These are phyloP conservation scores for Macrolepiota albuminosa DNA, from an alignment of 768 basidiomycete genomes.

Conservation along the genomic window DNA sequence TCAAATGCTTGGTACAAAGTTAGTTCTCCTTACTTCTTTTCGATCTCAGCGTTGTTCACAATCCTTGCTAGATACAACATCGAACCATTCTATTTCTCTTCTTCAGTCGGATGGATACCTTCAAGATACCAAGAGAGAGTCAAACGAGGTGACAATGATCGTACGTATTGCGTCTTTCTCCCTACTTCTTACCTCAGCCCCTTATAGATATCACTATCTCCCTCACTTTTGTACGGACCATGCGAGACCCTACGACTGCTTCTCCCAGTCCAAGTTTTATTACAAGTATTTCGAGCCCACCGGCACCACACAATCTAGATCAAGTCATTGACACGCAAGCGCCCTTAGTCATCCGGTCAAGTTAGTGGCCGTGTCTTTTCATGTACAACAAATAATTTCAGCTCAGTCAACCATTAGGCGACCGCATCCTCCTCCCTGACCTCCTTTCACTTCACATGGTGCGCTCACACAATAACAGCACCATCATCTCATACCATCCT, in stretches of 20 bases:
- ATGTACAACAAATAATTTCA: neutral
- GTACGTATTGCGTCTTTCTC: slow-evolving; percentile 25
- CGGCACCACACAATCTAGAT: slow-evolving; percentile 14
- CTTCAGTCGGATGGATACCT: slow-evolving; percentile 57
- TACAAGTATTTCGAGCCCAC: slow-evolving; percentile 9
- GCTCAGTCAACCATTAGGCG: slow-evolving; percentile 17
- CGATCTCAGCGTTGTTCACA: neutral
- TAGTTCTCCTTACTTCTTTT: neutral
- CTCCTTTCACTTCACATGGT: slow-evolving; percentile 53
- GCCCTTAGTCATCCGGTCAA: slow-evolving; percentile 36
- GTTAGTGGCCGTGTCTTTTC: slow-evolving; percentile 20
- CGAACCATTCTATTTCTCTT: slow-evolving; percentile 65
- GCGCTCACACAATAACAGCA: slow-evolving; percentile 31
- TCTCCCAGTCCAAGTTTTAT: slow-evolving; percentile 16
- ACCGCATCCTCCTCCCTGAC: slow-evolving; percentile 36
- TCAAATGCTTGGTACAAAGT: slow-evolving; percentile 51
- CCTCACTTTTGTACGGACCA: slow-evolving; percentile 45
- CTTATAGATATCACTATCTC: slow-evolving; percentile 50
- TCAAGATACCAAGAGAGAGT: slow-evolving; percentile 49
- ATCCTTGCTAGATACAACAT: slow-evolving; percentile 35
- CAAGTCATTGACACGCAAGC: slow-evolving; percentile 49
- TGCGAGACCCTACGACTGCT: slow-evolving; percentile 24
- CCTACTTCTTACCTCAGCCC: neutral
- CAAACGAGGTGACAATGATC: slow-evolving; percentile 25
- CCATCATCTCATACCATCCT: slow-evolving; percentile 42